Base-by-base conservation (phyloP, 2,329 filamentous ascomycete species). In the Onygenales sp. region DNA sequence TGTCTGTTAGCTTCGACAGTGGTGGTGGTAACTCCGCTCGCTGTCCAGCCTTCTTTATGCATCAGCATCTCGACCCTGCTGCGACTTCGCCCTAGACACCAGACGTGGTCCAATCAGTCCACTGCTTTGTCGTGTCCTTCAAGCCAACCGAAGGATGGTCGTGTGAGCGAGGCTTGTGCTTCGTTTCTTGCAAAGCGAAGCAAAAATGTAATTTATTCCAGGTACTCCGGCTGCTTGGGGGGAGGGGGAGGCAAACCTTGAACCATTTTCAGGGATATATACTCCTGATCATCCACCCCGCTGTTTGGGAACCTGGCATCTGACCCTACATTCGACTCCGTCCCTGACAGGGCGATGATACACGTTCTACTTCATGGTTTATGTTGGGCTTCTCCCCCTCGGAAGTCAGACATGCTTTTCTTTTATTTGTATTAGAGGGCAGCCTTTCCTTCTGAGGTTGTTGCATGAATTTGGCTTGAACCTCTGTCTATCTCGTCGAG, bases 31-130 rank as follows among this genome's bases (percentile, higher is more conserved):
- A 47, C 45, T 47, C 45, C 45, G 35, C 46, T 21, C 39, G 13
- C 32, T 39, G 17, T n/a, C 11, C 45, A 38, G 38, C 48, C 21
- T 42, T 42, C 36, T 14, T 41, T 51, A 17, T 36, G 14, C 14
- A 43, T 50, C 41, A n/a, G 17, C 35, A 39, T 50, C 35, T 50
- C 45, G 36, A 39, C 47, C 36, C 21, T 50, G 17, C 13, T 50
- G 21, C 47, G 13, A 41, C 8, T 39, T 33, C 36, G 36, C 36
- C 47, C 47, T 42, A 50, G 14, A 41, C 11, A 14, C 38, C 32
- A 31, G 33, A 52, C 42, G 50, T 52, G 50, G 50, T 32, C 50
- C 50, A 52, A 52, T 52, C 50, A 52, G 32, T 33, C 21, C 31
- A 6, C 27, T 31, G 2, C 27, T 27, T 31, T 31, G 14, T 21